Percentiles rank a stretch among this genome's conserved stretches.
These are phyloP conservation scores for Hemerocallis citrina DNA, from an alignment of 106 monocot genomes.

Conservation along the genomic window DNA sequence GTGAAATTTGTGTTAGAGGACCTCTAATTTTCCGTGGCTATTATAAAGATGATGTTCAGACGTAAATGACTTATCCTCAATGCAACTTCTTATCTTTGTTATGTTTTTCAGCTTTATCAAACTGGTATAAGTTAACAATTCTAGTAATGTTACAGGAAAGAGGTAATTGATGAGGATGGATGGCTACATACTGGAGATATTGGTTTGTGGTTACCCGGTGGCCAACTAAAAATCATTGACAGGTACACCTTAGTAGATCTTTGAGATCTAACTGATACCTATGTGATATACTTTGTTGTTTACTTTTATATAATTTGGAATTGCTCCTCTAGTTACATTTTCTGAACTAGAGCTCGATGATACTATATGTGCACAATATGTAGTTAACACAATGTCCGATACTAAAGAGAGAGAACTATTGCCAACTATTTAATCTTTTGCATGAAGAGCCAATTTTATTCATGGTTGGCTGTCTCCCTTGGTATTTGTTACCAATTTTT, in stretches of 20 bases:
- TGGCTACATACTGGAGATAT: conserved; percentile 99
- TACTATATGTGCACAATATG: too few relatives aligned
- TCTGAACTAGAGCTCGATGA: too few relatives aligned
- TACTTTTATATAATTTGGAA: neutral
- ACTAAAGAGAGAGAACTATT: too few relatives aligned
- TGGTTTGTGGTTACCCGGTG: conserved; percentile 90
- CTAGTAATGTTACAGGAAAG: conserved; percentile 45
- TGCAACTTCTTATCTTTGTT: neutral
- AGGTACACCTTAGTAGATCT: conserved; percentile 30
- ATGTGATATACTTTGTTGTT: neutral
- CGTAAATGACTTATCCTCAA: neutral
- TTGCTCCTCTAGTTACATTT: too few relatives aligned
- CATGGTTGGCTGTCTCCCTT: too few relatives aligned
- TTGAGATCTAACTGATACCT: neutral
- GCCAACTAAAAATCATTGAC: conserved; percentile 89
- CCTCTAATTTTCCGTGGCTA: conserved; percentile 37
- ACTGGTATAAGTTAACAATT: conserved; percentile 2
- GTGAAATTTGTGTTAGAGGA: conserved; percentile 89
- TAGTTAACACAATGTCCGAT: too few relatives aligned
- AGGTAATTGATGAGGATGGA: conserved; percentile 91
- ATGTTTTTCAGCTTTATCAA: neutral
- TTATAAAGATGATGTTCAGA: conserved; percentile 24
- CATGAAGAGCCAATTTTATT: too few relatives aligned
- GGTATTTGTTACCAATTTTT: too few relatives aligned
- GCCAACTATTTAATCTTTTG: too few relatives aligned